Evolutionary conservation across 768 basidiomycete species (phyloP).

Genomic region (Paxillus ammoniavirescens): DNA sequence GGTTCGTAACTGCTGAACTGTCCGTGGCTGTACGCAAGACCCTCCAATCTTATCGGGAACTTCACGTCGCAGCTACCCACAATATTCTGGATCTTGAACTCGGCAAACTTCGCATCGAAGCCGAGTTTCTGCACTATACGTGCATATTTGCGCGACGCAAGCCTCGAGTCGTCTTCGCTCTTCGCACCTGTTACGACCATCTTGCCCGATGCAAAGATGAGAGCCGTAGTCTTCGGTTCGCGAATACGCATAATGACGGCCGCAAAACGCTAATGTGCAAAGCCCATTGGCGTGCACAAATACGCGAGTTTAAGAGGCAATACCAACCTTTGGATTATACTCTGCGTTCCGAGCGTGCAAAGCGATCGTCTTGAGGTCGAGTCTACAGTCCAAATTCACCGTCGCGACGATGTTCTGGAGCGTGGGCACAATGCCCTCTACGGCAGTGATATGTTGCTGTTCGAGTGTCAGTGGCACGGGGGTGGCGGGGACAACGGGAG

Average conservation of each 20-base stretch:
- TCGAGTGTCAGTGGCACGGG: conserved; percentile 78
- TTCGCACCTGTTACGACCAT: conserved; percentile 99
- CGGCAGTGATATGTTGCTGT: conserved; percentile 93
- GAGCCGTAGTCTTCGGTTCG: conserved; percentile 98
- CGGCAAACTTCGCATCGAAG: conserved; percentile 98
- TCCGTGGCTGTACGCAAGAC: conserved; percentile 95
- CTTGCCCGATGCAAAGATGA: conserved; percentile 99
- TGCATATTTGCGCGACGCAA: conserved; percentile 98
- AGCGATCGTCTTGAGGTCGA: conserved; percentile 98
- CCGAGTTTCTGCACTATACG: conserved; percentile 99
- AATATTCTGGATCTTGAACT: conserved; percentile 99
- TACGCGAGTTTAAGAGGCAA: conserved; percentile 30
- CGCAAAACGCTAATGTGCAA: conserved; percentile 92
- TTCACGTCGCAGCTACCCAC: conserved; percentile 98
- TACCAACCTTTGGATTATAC: conserved; percentile 99
- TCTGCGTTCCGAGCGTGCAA: conserved; percentile 97
- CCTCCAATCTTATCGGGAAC: conserved; percentile 97
- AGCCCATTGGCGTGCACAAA: conserved; percentile 59
- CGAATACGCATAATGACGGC: conserved; percentile 99
- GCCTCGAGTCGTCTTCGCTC: conserved; percentile 94
- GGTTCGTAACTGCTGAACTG: conserved; percentile 98
- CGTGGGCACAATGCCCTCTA: conserved; percentile 98
- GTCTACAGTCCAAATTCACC: conserved; percentile 93
- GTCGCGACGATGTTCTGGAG: conserved; percentile 99
- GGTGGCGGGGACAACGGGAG: conserved; percentile 57